Evolutionary conservation across 768 basidiomycete genomes (phyloP).

Genomic region (Suillus variegatus): DNA sequence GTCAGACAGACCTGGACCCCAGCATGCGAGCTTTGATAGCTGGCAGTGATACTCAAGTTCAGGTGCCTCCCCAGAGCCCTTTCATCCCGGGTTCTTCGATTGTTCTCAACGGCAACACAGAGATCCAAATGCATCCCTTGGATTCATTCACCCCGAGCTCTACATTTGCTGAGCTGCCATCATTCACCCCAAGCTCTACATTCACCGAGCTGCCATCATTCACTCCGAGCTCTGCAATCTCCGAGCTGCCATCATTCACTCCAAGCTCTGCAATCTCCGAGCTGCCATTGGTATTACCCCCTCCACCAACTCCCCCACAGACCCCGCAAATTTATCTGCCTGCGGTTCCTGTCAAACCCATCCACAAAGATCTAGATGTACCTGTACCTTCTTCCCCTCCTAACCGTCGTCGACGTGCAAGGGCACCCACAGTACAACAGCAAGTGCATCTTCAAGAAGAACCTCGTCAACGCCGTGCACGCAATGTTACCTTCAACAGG

Average conservation of each 20-base stretch:
- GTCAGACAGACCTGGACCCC: not conserved
- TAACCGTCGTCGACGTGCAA: too few relatives aligned
- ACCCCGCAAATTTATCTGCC: not conserved
- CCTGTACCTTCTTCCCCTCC: too few relatives aligned
- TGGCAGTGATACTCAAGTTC: not conserved
- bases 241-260: too few relatives aligned
- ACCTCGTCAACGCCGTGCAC: too few relatives aligned
- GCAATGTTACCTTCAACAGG: too few relatives aligned
- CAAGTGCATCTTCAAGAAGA: too few relatives aligned
- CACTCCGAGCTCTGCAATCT: not conserved
- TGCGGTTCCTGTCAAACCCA: not conserved
- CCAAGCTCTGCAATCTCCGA: not conserved
- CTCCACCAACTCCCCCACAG: not conserved
- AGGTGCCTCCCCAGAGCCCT: not conserved
- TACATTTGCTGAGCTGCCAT: too few relatives aligned
- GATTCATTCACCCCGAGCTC: not conserved
- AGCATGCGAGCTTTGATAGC: not conserved
- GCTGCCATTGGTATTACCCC: not conserved
- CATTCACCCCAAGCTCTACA: too few relatives aligned
- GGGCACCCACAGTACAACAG: too few relatives aligned
- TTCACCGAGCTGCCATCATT: too few relatives aligned
- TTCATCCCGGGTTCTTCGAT: not conserved
- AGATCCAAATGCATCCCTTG: too few relatives aligned
- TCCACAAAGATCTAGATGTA: not conserved
- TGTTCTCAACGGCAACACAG: not conserved